These are phyloP conservation scores for Quercus dentata DNA, from an alignment of 306 rosid genomes.

Conservation along the genomic window DNA sequence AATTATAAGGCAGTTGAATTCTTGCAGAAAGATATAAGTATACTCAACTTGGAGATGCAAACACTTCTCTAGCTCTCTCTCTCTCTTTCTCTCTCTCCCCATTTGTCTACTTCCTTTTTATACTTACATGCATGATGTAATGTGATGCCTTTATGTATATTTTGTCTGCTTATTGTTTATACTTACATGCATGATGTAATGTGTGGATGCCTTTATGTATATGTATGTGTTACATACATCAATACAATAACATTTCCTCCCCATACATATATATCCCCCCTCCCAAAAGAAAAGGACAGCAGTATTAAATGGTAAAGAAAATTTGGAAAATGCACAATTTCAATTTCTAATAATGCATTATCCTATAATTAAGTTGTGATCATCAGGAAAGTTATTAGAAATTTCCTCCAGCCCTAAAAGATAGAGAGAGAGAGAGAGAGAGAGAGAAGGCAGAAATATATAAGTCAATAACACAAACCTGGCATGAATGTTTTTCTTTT, in stretches of 20 bases:
- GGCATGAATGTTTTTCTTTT: too few relatives aligned
- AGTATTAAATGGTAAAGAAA: background rate
- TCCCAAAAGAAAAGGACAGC: background rate
- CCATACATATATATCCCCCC: background rate
- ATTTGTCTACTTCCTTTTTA: background rate
- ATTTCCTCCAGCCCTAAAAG: too few relatives aligned
- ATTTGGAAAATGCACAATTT: too few relatives aligned
- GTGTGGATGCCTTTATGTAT: background rate
- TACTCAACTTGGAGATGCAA: background rate
- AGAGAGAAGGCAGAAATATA: too few relatives aligned
- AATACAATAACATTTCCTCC: background rate
- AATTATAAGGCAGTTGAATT: background rate
- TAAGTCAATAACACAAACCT: too few relatives aligned
- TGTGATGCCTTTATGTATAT: background rate
- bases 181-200: too few relatives aligned
- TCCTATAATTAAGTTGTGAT: too few relatives aligned
- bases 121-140: constrained; percentile 1
- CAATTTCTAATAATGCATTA: too few relatives aligned
- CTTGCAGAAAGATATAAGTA: background rate
- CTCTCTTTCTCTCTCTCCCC: constrained; percentile 17
- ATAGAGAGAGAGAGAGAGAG: too few relatives aligned
- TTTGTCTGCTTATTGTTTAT: too few relatives aligned
- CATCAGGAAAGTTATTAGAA: too few relatives aligned
- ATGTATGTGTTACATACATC: background rate
- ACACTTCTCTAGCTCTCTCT: background rate